Evolutionary conservation across 805 yeast species (phyloP).

Genomic region (Myxozyma neotropica): DNA sequence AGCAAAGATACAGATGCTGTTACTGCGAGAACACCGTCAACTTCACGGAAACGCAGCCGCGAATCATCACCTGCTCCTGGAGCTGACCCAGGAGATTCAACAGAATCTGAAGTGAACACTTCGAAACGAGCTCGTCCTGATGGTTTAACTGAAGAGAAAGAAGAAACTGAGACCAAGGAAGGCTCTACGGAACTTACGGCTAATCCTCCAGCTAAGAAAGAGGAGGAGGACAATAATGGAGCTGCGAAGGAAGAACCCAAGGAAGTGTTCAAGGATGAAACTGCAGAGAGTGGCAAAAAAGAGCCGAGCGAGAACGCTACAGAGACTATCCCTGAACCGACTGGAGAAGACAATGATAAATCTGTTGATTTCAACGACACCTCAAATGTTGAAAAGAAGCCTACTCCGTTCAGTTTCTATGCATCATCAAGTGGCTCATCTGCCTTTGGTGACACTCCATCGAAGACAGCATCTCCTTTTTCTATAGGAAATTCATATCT

Average conservation of each 20-base stretch:
- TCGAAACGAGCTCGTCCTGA: conserved; percentile 2
- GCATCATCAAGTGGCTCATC: conserved; percentile 1
- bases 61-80: background rate
- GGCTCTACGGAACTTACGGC: background rate
- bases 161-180: background rate
- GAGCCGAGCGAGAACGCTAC: too few relatives aligned
- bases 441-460: conserved; percentile 3
- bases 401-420: conserved; percentile 10
- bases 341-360: background rate
- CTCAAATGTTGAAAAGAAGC: background rate
- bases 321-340: too few relatives aligned
- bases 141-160: background rate
- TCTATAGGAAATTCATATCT: background rate
- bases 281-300: background rate
- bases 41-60: conserved; percentile 5
- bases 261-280: background rate
- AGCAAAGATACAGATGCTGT: background rate
- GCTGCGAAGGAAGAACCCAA: conserved; percentile 1
- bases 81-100: background rate
- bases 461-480: background rate
- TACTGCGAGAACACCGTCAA: background rate
- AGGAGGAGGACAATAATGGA: background rate
- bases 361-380: background rate
- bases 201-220: background rate
- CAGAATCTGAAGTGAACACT: background rate